A percentile compares a stretch with the other conserved stretches of the same genome.
Evolutionary conservation across 306 rosid species (phyloP).

Genomic region (Cicer yamashitae): DNA sequence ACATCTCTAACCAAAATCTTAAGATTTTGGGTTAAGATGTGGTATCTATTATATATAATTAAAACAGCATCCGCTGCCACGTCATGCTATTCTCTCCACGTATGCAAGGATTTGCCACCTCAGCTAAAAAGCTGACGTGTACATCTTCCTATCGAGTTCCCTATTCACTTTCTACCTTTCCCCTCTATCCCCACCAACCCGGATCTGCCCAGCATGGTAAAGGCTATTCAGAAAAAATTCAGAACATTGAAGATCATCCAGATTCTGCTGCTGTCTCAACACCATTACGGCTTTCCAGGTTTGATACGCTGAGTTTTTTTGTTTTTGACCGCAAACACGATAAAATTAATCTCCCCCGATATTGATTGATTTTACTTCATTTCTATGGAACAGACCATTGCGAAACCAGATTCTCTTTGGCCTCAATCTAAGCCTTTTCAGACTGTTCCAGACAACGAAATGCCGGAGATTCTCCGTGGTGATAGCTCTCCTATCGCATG

Average conservation of each 20-base stretch:
- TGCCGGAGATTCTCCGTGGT: slow-evolving; percentile 61
- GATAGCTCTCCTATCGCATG: slow-evolving; percentile 66
- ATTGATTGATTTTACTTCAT: slow-evolving; percentile 14
- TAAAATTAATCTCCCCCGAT: not conserved
- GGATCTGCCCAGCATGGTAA: no score
- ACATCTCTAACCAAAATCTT: no score
- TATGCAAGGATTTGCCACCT: no score
- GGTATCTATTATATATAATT: no score
- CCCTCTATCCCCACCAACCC: no score
- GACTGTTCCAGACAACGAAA: slow-evolving; percentile 58
- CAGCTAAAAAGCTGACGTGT: no score
- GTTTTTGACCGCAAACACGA: slow-evolving; percentile 34
- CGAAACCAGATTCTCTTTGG: slow-evolving; percentile 59
- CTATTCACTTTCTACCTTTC: no score
- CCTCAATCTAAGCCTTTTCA: slow-evolving; percentile 54
- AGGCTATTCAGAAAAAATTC: slow-evolving; percentile 56
- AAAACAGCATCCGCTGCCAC: no score
- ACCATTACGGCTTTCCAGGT: slow-evolving; percentile 75
- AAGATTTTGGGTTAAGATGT: no score
- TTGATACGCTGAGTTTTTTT: slow-evolving; percentile 29
- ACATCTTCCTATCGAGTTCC: no score
- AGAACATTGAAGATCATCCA: slow-evolving; percentile 60
- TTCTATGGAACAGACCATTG: slow-evolving; percentile 55
- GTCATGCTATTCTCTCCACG: no score
- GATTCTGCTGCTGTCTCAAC: slow-evolving; percentile 61